Evolutionary conservation across 495 filamentous ascomycete genomes (phyloP).

Genomic region (Xylaria venustula): DNA sequence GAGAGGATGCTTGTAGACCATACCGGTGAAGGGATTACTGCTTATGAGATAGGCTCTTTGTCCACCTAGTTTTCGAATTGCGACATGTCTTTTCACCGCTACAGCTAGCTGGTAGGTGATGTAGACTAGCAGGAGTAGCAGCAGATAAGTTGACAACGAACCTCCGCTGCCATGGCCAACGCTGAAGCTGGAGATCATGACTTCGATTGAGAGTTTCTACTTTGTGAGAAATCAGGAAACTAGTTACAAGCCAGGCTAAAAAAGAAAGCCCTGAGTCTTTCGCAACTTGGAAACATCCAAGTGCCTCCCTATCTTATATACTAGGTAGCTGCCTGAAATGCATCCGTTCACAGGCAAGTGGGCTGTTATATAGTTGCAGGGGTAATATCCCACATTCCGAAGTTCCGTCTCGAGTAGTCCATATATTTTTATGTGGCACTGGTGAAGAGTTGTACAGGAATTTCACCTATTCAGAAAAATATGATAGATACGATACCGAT

Average conservation of each 20-base stretch:
- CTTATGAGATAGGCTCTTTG: not conserved
- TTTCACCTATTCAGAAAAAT: too few relatives aligned
- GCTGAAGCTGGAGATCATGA: conserved; percentile 3
- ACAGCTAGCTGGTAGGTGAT: not conserved
- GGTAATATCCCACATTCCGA: too few relatives aligned
- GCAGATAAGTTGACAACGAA: not conserved
- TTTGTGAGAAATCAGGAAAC: too few relatives aligned
- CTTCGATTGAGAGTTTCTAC: not conserved
- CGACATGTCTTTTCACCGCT: not conserved
- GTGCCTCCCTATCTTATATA: not conserved
- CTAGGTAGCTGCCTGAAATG: conserved; percentile 2
- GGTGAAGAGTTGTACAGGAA: too few relatives aligned
- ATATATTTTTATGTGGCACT: too few relatives aligned
- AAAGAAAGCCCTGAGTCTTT: too few relatives aligned
- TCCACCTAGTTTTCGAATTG: conserved; percentile 6
- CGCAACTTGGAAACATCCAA: not conserved
- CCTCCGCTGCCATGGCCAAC: not conserved
- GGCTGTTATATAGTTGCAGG: too few relatives aligned
- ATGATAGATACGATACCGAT: too few relatives aligned
- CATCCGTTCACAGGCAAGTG: not conserved
- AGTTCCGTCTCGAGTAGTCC: too few relatives aligned
- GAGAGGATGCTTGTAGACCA: not conserved
- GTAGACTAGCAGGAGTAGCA: not conserved
- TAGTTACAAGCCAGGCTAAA: too few relatives aligned
- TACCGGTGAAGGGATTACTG: conserved; percentile 10